Conservation (phyloP, 2,329 filamentous ascomycete genomes). For the Coniella vitis region DNA sequence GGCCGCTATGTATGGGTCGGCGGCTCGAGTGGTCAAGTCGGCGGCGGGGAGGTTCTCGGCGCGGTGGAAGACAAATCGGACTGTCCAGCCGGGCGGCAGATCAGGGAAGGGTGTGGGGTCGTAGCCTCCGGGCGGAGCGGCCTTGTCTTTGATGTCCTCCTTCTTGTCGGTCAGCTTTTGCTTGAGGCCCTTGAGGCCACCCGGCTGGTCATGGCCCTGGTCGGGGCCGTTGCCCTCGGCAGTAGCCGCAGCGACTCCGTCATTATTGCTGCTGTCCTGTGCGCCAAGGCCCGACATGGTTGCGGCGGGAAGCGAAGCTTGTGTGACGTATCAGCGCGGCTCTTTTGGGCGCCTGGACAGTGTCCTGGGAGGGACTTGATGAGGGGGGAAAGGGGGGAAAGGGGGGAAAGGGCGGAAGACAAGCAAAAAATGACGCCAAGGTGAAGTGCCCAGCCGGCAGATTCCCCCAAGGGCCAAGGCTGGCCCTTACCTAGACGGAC, state of each 20-base stretch:
- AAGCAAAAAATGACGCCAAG: no score
- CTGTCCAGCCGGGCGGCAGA: conserved; percentile 70
- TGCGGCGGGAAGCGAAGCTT: background rate
- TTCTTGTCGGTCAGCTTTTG: conserved; percentile 29
- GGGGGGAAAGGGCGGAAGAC: no score
- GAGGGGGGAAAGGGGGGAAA: no score
- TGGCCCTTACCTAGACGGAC: no score
- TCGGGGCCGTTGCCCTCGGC: background rate
- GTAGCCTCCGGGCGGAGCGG: conserved; percentile 66
- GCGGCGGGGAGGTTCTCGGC: conserved; percentile 76
- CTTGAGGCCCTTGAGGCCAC: conserved; percentile 23
- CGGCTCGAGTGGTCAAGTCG: conserved; percentile 69
- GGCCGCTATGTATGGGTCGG: conserved; percentile 76
- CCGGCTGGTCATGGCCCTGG: background rate
- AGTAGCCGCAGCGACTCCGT: background rate
- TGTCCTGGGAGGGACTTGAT: background rate
- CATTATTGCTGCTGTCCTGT: background rate
- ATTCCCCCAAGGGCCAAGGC: no score
- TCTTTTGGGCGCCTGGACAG: background rate
- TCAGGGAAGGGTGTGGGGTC: conserved; percentile 71
- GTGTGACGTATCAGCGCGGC: background rate
- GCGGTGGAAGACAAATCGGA: conserved; percentile 77
- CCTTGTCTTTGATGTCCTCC: conserved; percentile 32
- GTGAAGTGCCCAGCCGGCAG: no score
- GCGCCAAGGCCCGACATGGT: conserved; percentile 10